phyloP scores from a whole-genome alignment of 257 asterid genomes.

The Mitragyna speciosa region DNA sequence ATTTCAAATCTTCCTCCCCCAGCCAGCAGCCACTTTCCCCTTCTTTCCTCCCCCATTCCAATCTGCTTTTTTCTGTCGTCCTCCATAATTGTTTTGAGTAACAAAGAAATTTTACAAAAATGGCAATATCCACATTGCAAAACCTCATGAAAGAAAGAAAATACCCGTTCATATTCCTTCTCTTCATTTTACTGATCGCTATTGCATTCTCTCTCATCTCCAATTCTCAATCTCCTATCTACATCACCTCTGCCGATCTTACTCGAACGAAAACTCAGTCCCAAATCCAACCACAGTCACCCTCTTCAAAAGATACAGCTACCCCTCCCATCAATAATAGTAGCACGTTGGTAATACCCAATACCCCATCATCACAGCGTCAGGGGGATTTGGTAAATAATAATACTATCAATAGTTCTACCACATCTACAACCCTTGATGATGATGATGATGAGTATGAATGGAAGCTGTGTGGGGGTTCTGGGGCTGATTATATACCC shows the following conservation, averaged over 20 bases:
- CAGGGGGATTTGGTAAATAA: background rate
- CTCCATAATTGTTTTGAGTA: no score
- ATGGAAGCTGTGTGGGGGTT: constrained; percentile 63
- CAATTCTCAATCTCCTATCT: constrained; percentile 55
- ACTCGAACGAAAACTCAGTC: constrained; percentile 16
- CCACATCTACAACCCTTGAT: no score
- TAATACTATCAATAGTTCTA: background rate
- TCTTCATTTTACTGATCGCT: constrained; percentile 57
- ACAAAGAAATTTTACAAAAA: background rate
- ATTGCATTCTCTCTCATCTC: constrained; percentile 66
- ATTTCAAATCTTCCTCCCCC: constrained; percentile 7
- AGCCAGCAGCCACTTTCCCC: background rate
- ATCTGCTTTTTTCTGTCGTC: background rate
- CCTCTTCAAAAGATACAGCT: background rate
- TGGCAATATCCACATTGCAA: constrained; percentile 50
- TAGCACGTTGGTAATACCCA: constrained; percentile 4
- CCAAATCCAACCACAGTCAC: background rate
- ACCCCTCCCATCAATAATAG: constrained; percentile 5
- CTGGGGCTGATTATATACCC: constrained; percentile 69
- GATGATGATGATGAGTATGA: constrained; percentile 29
- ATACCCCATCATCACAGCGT: background rate
- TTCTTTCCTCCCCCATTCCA: background rate
- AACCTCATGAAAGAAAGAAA: constrained; percentile 62
- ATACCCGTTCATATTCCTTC: constrained; percentile 64
- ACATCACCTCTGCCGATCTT: constrained; percentile 43